Evolutionary conservation across 768 basidiomycete genomes (phyloP).

Genomic region (Hericium coralloides): DNA sequence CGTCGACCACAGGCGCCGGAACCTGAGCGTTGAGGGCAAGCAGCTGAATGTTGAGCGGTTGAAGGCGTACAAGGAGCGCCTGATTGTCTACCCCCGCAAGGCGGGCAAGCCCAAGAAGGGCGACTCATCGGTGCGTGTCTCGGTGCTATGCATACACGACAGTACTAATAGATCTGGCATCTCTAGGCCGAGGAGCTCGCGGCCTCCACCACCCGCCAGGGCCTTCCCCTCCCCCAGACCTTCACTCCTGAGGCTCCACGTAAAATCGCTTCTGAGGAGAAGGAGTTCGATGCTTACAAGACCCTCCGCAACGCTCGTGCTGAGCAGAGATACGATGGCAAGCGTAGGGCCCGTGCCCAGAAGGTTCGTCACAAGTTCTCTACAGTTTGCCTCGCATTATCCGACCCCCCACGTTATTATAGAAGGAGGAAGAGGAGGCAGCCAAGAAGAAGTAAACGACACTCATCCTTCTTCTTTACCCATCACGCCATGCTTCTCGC

Average conservation of each 20-base stretch:
- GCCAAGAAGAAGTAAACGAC: slow-evolving; percentile 76
- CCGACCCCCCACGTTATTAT: slow-evolving; percentile 13
- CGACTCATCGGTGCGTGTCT: slow-evolving; percentile 70
- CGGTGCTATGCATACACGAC: background rate
- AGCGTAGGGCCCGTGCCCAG: slow-evolving; percentile 75
- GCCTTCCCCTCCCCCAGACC: slow-evolving; percentile 58
- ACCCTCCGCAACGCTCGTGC: slow-evolving; percentile 83
- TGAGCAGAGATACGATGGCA: slow-evolving; percentile 76
- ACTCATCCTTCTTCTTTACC: slow-evolving; percentile 13
- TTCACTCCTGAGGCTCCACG: slow-evolving; percentile 78
- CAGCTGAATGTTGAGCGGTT: slow-evolving; percentile 90
- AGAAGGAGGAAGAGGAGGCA: slow-evolving; percentile 91
- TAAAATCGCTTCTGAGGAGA: slow-evolving; percentile 87
- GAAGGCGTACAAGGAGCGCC: slow-evolving; percentile 83
- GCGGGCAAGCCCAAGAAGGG: slow-evolving; percentile 93
- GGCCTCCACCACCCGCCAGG: slow-evolving; percentile 61
- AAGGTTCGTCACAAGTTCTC: slow-evolving; percentile 49
- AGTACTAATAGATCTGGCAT: background rate
- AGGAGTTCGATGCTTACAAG: slow-evolving; percentile 80
- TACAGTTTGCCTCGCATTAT: background rate
- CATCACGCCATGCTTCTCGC: slow-evolving; percentile 15
- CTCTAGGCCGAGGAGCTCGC: slow-evolving; percentile 73
- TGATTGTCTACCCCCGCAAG: slow-evolving; percentile 97
- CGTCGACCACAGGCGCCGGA: slow-evolving; percentile 95
- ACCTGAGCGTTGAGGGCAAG: slow-evolving; percentile 95